phyloP scores from a whole-genome alignment of 176 grass and related monocot species.

The Eragrostis nindensis region DNA sequence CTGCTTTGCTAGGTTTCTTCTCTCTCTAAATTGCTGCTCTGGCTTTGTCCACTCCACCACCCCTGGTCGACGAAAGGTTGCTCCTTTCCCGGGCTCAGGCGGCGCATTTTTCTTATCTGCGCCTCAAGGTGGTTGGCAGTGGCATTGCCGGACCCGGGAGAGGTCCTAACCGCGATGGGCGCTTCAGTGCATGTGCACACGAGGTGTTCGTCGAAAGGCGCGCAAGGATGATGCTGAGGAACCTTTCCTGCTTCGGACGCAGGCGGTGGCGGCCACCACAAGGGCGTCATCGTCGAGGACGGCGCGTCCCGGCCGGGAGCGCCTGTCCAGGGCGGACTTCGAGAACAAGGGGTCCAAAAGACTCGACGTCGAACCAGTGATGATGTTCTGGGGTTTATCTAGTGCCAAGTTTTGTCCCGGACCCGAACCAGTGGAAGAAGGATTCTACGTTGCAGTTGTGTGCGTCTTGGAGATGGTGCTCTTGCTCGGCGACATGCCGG shows the following conservation, averaged over 20 bases:
- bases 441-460: conserved; percentile 49
- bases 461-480: conserved; percentile 50
- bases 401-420: conserved; percentile 39
- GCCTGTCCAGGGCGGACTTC: conserved; percentile 37
- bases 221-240: conserved; percentile 29
- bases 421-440: conserved; percentile 44
- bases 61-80: not conserved
- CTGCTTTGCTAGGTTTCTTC: not conserved
- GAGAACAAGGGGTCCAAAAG: conserved; percentile 45
- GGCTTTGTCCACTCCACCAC: not conserved
- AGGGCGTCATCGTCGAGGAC: conserved; percentile 18
- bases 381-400: conserved; percentile 50
- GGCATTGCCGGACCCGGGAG: not conserved
- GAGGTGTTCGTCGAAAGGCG: conserved; percentile 22
- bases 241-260: conserved; percentile 53
- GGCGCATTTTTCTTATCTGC: not conserved
- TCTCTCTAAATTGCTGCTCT: not conserved
- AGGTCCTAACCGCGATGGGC: too few relatives aligned
- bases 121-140: not conserved
- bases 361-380: conserved; percentile 18
- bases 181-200: too few relatives aligned
- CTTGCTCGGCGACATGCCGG: conserved; percentile 46
- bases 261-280: too few relatives aligned
- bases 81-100: not conserved
- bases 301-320: conserved; percentile 11